A percentile compares a stretch with the other conserved stretches of the same genome.
Evolutionary conservation across 140 eudicot species (phyloP).

Genomic region (Senecio squalidus): DNA sequence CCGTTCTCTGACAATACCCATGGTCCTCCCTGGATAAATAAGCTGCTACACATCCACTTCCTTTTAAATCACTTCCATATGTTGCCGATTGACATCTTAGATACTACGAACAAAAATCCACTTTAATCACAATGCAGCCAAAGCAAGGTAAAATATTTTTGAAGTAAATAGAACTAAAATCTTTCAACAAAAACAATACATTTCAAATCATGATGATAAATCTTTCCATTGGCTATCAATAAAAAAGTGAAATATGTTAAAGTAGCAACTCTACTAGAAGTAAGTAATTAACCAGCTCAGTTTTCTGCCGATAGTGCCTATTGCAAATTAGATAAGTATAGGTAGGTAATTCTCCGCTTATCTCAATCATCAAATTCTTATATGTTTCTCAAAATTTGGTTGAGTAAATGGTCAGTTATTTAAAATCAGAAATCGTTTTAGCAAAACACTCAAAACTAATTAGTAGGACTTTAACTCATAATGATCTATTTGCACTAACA

Average conservation of each 20-base stretch:
- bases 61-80: conserved; percentile 26
- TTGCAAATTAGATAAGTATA: too few species aligned
- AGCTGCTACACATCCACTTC: conserved; percentile 19
- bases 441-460: background rate
- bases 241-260: background rate
- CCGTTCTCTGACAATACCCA: conserved; percentile 21
- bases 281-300: background rate
- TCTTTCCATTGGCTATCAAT: background rate
- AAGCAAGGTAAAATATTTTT: background rate
- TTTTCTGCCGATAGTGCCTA: too few species aligned
- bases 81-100: conserved; percentile 26
- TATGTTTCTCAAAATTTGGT: background rate
- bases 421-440: background rate
- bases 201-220: background rate
- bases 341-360: too few species aligned
- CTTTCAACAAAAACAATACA: background rate
- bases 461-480: background rate
- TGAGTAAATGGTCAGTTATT: background rate
- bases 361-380: too few species aligned
- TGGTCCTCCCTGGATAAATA: conserved; percentile 27
- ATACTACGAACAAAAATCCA: conserved; percentile 30
- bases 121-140: conserved; percentile 2
- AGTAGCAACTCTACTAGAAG: background rate
- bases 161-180: background rate
- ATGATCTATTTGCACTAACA: background rate